Base-by-base conservation (phyloP, 2,329 filamentous ascomycete species). In the Dactylonectria estremocensis region DNA sequence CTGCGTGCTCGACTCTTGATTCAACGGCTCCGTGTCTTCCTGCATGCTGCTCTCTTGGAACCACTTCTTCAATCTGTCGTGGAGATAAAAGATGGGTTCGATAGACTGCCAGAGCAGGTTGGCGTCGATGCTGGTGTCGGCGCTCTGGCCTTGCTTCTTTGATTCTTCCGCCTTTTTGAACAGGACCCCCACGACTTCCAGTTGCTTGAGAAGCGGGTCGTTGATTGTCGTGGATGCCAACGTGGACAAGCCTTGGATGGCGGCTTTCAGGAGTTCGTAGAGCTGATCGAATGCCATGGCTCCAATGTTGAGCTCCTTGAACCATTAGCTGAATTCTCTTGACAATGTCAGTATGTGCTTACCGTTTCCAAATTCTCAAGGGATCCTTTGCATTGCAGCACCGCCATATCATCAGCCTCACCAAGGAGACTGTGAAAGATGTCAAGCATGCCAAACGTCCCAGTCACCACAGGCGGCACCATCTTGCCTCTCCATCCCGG, bases 81-180 rank as follows among this genome's bases (percentile, higher is more conserved):
- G 86, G 37, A 90, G 89, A 74, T 93, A 89, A 16, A 93, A 94
- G 2, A 94, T 92, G 33, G 92, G 89, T 53, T 91, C 92, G 77
- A 98, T 96, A 74, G 97, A 90, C 6, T 95, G 95, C 69, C 94
- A 90, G 68, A 98, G 87, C 79, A 95, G 76, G 22, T 67, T 70
- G 8, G 70, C 71, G 33, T 77, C 74, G 5, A 73, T 55, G 3
- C n/a, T 61, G 3, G 48, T 66, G 24, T 74, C 67, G 9, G 57
- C 64, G 6, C 66, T 56, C 6, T 33, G 40, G 28, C 54, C 37
- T 48, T 61, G 58, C 3, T 61, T n/a, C 5, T 71, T 69, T 5
- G 72, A 54, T 7, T 74, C 69, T 16, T 77, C 74, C 3, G 76
- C 69, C 22, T 76, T 75, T 50, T 77, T 60, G 40, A 78, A 76